These are phyloP conservation scores for Colletotrichum echinochloae DNA, from an alignment of 2,329 filamentous ascomycete species.

Conservation along the genomic window DNA sequence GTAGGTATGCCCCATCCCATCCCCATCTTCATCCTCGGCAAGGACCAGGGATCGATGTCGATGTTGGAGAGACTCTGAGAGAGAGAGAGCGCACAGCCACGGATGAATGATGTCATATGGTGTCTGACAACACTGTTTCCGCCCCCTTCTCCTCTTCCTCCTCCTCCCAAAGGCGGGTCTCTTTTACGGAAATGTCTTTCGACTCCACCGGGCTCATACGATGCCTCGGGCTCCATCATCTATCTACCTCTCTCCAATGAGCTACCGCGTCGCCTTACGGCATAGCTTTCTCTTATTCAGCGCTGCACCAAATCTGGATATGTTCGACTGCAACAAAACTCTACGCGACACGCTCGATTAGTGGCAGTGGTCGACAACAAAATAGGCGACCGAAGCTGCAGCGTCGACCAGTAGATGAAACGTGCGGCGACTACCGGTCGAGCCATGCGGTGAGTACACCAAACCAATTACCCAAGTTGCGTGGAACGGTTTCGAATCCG, in stretches of 20 bases:
- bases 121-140: conserved; percentile 8
- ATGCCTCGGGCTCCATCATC: conserved; percentile 5
- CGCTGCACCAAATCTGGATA: background rate
- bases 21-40: conserved; percentile 16
- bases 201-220: conserved; percentile 34
- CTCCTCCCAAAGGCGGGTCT: background rate
- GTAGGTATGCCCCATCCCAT: conserved; percentile 2
- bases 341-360: conserved; percentile 20
- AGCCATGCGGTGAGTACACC: conserved; percentile 6
- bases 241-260: background rate
- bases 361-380: background rate
- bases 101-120: conserved; percentile 36
- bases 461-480: conserved; percentile 4
- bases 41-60: conserved; percentile 28
- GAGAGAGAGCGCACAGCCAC: conserved; percentile 31
- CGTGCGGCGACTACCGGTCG: conserved; percentile 4
- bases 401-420: conserved; percentile 23
- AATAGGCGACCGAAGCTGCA: conserved; percentile 5
- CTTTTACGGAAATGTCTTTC: conserved; percentile 25
- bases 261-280: background rate
- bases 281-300: background rate
- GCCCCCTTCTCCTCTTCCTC: too few species aligned
- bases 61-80: too few species aligned
- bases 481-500: conserved; percentile 5
- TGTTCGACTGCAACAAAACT: conserved; percentile 5